Percentiles rank a stretch among this genome's conserved stretches.
Conservation (phyloP, 1,284 basidiomycete species). For the Caloboletus inedulis region DNA sequence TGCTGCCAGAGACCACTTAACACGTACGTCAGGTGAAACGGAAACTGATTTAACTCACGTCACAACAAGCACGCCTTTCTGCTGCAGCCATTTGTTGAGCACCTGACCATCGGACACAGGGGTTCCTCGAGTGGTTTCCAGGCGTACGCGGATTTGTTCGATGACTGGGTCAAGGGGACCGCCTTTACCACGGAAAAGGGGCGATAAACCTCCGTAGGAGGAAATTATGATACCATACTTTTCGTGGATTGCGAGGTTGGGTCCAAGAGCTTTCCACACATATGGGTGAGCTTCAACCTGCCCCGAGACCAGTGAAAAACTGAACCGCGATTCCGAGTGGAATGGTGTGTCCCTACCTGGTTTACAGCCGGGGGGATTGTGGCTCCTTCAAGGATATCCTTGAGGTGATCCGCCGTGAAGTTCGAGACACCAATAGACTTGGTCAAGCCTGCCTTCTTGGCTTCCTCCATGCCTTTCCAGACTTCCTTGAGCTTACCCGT, state of each 20-base stretch:
- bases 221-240: conserved; percentile 64
- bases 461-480: conserved; percentile 73
- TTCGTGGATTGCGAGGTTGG: conserved; percentile 53
- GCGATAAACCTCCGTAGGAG: conserved; percentile 65
- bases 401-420: conserved; percentile 65
- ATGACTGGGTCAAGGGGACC: conserved; percentile 55
- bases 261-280: conserved; percentile 55
- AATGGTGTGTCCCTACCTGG: conserved; percentile 51
- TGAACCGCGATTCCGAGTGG: background rate
- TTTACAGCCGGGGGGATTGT: conserved; percentile 70
- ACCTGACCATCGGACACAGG: conserved; percentile 54
- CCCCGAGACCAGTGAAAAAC: conserved; percentile 10
- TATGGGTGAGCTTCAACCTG: conserved; percentile 84
- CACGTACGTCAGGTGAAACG: background rate
- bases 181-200: conserved; percentile 54
- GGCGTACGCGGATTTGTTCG: conserved; percentile 45
- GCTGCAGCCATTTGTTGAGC: conserved; percentile 58
- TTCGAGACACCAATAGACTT: conserved; percentile 86
- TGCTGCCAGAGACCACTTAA: conserved; percentile 39
- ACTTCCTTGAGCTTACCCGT: conserved; percentile 47
- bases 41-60: conserved; percentile 49
- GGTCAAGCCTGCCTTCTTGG: conserved; percentile 64
- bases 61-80: conserved; percentile 59
- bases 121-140: conserved; percentile 43
- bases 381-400: conserved; percentile 57